Evolutionary conservation across 768 basidiomycete species (phyloP).

Genomic region (Asterophora lycoperdoides): DNA sequence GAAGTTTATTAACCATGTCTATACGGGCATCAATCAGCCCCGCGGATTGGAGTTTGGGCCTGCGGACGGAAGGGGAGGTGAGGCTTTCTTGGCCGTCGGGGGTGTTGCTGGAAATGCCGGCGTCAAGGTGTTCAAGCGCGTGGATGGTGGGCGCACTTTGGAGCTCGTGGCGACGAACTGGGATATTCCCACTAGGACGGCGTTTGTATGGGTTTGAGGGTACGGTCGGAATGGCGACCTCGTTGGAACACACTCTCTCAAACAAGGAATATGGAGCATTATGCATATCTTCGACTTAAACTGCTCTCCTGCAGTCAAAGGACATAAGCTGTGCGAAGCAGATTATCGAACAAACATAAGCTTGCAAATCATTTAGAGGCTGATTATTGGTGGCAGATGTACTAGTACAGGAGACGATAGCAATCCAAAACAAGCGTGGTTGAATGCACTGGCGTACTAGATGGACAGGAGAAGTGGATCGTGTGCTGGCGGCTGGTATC

Average conservation of each 20-base stretch:
- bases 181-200: constrained; percentile 45
- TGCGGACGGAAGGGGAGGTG: constrained; percentile 39
- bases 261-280: too few relatives aligned
- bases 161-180: constrained; percentile 48
- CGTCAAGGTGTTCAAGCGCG: constrained; percentile 48
- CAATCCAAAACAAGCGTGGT: constrained; percentile 4
- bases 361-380: too few relatives aligned
- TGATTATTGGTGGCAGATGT: constrained; percentile 2
- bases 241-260: too few relatives aligned
- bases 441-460: constrained; percentile 2
- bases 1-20: constrained; percentile 44
- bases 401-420: constrained; percentile 2
- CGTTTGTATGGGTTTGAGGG: constrained; percentile 45
- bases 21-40: constrained; percentile 59
- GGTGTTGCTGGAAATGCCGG: constrained; percentile 51
- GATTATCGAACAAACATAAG: too few relatives aligned
- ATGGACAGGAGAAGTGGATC: background rate
- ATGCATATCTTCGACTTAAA: too few relatives aligned
- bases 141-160: constrained; percentile 46
- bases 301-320: background rate
- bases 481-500: constrained; percentile 10
- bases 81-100: constrained; percentile 49
- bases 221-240: background rate
- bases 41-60: constrained; percentile 63
- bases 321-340: too few relatives aligned